A percentile compares a stretch with the other conserved stretches of the same genome.
Evolutionary conservation across 2,329 filamentous ascomycete species (phyloP).

Genomic region (Colletotrichum cordylinicola): DNA sequence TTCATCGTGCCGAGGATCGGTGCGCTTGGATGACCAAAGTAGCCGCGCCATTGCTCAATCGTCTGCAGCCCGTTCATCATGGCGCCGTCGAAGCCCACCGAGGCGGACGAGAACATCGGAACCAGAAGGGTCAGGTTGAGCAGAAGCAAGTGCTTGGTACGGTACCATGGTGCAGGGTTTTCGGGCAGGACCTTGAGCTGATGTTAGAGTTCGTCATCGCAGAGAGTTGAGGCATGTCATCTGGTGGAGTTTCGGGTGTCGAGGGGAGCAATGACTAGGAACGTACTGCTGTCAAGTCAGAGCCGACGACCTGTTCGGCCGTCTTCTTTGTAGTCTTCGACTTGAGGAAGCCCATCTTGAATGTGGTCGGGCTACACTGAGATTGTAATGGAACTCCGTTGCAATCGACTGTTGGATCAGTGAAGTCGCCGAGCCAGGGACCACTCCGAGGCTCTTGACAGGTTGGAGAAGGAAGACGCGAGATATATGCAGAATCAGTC

Average conservation of each 20-base stretch:
- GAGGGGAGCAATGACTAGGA: not conserved
- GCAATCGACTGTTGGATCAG: not conserved
- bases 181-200: constrained; percentile 41
- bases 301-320: constrained; percentile 1
- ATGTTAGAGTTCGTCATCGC: not conserved
- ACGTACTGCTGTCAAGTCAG: constrained; percentile 13
- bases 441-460: not conserved
- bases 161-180: constrained; percentile 46
- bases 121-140: constrained; percentile 50
- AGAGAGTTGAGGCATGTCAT: not conserved
- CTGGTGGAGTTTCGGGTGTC: not conserved
- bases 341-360: constrained; percentile 10
- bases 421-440: not conserved
- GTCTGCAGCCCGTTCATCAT: constrained; percentile 42
- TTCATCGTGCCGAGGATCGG: constrained; percentile 19
- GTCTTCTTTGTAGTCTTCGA: not conserved
- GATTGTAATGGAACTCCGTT: not conserved
- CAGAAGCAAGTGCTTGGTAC: constrained; percentile 43
- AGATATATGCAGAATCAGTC: not conserved
- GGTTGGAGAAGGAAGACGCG: not conserved
- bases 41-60: constrained; percentile 38
- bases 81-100: constrained; percentile 44
- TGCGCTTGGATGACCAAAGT: constrained; percentile 29
- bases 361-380: not conserved
- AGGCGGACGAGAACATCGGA: constrained; percentile 46